phyloP scores from a whole-genome alignment of 805 yeast genomes.

The Debaryomyces prosopidis region DNA sequence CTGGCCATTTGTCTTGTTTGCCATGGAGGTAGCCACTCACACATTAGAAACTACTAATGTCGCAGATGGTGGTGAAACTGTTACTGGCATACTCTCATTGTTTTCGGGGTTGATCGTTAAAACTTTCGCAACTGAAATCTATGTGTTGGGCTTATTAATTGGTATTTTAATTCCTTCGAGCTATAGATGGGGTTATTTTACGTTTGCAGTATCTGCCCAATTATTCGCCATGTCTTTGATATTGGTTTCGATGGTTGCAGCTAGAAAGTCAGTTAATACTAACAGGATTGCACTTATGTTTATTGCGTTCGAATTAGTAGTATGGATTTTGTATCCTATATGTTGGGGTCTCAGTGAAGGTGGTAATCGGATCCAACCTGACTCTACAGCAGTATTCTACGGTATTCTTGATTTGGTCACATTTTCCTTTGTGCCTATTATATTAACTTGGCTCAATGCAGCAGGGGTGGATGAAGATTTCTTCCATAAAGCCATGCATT shows the following conservation, averaged over 20 bases:
- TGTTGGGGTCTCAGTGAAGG: conserved; percentile 60
- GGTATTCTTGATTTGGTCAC: conserved; percentile 56
- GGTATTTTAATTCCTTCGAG: conserved; percentile 55
- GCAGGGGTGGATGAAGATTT: conserved; percentile 26
- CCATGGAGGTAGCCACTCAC: conserved; percentile 29
- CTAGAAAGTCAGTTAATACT: conserved; percentile 5
- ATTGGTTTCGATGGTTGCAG: conserved; percentile 5
- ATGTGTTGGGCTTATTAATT: conserved; percentile 55
- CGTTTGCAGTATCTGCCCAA: conserved; percentile 49
- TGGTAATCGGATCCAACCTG: conserved; percentile 61
- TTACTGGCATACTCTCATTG: conserved; percentile 26
- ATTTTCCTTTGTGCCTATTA: conserved; percentile 43
- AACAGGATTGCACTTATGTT: conserved; percentile 12
- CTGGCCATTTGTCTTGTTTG: conserved; percentile 45
- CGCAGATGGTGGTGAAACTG: conserved; percentile 27
- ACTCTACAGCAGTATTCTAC: conserved; percentile 58
- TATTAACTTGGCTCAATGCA: conserved; percentile 29
- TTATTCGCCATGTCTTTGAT: conserved; percentile 40
- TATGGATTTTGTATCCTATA: conserved; percentile 52
- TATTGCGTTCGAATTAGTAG: conserved; percentile 33
- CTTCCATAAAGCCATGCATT: conserved; percentile 19
- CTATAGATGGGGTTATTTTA: conserved; percentile 72
- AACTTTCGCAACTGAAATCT: conserved; percentile 45
- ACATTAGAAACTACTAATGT: conserved; percentile 33
- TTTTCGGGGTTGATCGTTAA: conserved; percentile 42